Base-by-base conservation (phyloP, 257 asterid species). In the Fraxinus americana region DNA sequence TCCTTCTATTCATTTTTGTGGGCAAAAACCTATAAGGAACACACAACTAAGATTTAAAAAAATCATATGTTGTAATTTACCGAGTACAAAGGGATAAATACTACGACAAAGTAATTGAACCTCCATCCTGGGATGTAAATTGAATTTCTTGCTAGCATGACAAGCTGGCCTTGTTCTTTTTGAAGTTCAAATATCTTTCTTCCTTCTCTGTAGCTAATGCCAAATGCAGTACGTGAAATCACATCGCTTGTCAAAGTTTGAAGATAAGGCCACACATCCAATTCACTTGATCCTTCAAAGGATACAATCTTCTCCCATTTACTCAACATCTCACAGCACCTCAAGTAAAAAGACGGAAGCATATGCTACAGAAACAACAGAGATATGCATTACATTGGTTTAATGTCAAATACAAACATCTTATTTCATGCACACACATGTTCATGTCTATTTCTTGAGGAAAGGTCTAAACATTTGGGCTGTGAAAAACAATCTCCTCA, bases 191-290 rank as follows among this genome's bases (percentile, higher is more conserved):
- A 87, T 70, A 87, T 79, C 52, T 52, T 82, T 67, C 81, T 50
- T 2, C 91, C 91, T 81, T 87, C 86, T 71, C 83, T 85, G 52
- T 73, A 83, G 70, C 9, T 87, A 72, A 85, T 85, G 2, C 91
- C 91, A 75, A 87, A 87, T 3, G 89, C 89, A 5, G 89, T 81
- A 9, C 87, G 82, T 1, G 91, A 87, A 76, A 87, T 87, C 0
- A 65, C 91, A 52, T 87, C 89, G 2, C 87, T 66, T 0, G 89
- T 36, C 71, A 87, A 19, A 43, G 74, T 71, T 34, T 82, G 80
- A 63, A 87, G 80, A 77, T 85, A 45, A 69, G 87, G 89, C 87
- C 84, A 83, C 7, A 83, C 87, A 35, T 87, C 87, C 39, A 85
- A 0, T 27, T 85, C 91, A 14, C 29, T 57, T 3, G 83, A 69